Evolutionary conservation across 768 basidiomycete genomes (phyloP).

Genomic region (Russula lepida): DNA sequence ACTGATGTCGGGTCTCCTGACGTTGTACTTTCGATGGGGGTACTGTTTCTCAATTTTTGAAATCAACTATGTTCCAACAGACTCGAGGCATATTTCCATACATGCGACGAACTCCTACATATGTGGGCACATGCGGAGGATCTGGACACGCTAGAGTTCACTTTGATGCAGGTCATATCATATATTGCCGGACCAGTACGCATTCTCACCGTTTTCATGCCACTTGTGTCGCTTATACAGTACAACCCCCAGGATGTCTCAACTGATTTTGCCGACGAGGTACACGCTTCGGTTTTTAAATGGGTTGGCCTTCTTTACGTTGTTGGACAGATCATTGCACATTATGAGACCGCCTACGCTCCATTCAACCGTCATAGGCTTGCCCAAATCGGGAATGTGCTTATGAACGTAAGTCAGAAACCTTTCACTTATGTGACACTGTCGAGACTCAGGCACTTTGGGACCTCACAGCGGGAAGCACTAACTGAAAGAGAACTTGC

Average conservation of each 20-base stretch:
- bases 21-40: neutral
- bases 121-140: constrained; percentile 25
- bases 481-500: constrained; percentile 12
- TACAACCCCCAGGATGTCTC: constrained; percentile 7
- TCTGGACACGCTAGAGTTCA: constrained; percentile 24
- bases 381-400: constrained; percentile 15
- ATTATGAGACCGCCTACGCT: constrained; percentile 21
- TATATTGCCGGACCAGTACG: constrained; percentile 23
- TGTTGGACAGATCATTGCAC: constrained; percentile 13
- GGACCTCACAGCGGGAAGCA: constrained; percentile 3
- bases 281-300: neutral
- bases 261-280: constrained; percentile 12
- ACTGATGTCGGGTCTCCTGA: neutral
- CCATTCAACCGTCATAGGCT: constrained; percentile 18
- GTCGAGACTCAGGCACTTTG: neutral
- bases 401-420: constrained; percentile 13
- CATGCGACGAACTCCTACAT: constrained; percentile 23
- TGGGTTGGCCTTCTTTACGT: neutral
- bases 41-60: neutral
- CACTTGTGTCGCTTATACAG: neutral
- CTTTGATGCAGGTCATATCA: constrained; percentile 22
- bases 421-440: neutral
- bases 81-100: constrained; percentile 21
- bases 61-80: neutral
- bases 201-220: neutral